Evolutionary conservation across 805 yeast genomes (phyloP).

Genomic region (Monosporozyma yasuniensis): DNA sequence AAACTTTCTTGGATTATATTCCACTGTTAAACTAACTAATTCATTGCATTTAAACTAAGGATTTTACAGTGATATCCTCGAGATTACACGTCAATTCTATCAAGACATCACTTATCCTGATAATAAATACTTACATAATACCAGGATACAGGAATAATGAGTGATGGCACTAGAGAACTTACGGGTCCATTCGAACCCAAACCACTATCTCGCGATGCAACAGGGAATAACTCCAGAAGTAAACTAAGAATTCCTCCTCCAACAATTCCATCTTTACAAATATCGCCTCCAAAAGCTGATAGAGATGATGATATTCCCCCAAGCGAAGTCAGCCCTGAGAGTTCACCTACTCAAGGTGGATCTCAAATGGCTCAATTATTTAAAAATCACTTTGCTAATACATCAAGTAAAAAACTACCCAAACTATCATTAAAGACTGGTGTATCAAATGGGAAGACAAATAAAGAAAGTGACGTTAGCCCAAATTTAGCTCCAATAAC

Average conservation of each 20-base stretch:
- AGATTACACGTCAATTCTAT: background rate
- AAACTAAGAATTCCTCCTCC: constrained; percentile 1
- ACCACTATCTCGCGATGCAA: background rate
- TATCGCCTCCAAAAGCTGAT: constrained; percentile 14
- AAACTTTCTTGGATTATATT: background rate
- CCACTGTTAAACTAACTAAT: background rate
- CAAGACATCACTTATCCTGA: background rate
- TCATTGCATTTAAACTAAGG: background rate
- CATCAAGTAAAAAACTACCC: constrained; percentile 6
- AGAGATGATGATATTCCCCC: background rate
- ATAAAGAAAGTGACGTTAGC: background rate
- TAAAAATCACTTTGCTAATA: constrained; percentile 4
- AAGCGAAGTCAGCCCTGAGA: background rate
- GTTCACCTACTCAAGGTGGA: background rate
- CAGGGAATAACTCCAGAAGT: background rate
- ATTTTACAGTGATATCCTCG: background rate
- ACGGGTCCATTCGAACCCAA: constrained; percentile 16
- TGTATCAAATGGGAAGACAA: constrained; percentile 3
- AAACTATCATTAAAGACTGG: constrained; percentile 11
- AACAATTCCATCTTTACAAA: constrained; percentile 11
- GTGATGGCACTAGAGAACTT: constrained; percentile 12
- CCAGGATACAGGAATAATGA: constrained; percentile 6
- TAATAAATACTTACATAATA: background rate
- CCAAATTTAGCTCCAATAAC: background rate
- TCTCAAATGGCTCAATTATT: constrained; percentile 12